phyloP scores from a whole-genome alignment of 2,329 filamentous ascomycete species.

The Escovopsis weberi region DNA sequence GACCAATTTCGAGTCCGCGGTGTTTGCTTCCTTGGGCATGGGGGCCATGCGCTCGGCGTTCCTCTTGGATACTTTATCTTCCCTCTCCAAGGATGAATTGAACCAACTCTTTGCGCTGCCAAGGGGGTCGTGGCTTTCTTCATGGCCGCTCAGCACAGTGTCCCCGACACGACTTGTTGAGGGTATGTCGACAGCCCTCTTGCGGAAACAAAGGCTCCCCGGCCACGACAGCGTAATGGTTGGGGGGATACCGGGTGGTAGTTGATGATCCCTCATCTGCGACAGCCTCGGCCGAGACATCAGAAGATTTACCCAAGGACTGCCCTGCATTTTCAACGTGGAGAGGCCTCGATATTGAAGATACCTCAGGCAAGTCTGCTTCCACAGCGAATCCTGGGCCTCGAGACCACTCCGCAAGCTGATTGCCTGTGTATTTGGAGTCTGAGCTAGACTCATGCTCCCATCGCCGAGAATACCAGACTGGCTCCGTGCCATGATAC shows the following conservation, averaged over 20 bases:
- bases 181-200: conserved; percentile 27
- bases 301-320: conserved; percentile 37
- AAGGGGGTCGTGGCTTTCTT: conserved; percentile 34
- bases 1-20: conserved; percentile 26
- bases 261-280: conserved; percentile 27
- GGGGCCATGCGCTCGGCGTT: conserved; percentile 34
- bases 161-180: conserved; percentile 26
- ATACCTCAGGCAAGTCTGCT: conserved; percentile 33
- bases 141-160: conserved; percentile 20
- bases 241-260: conserved; percentile 20
- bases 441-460: conserved; percentile 29
- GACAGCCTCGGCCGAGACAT: conserved; percentile 29
- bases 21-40: conserved; percentile 27
- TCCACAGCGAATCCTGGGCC: conserved; percentile 31
- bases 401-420: conserved; percentile 27
- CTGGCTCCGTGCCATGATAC: conserved; percentile 22
- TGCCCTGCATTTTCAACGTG: conserved; percentile 25
- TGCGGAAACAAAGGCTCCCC: conserved; percentile 37
- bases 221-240: conserved; percentile 38
- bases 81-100: conserved; percentile 27
- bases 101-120: conserved; percentile 35
- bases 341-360: conserved; percentile 36
- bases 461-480: conserved; percentile 7
- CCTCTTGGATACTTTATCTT: conserved; percentile 31
- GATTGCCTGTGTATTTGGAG: conserved; percentile 37